Conservation (phyloP, 768 basidiomycete genomes). For the Amanita pallidorosea region DNA sequence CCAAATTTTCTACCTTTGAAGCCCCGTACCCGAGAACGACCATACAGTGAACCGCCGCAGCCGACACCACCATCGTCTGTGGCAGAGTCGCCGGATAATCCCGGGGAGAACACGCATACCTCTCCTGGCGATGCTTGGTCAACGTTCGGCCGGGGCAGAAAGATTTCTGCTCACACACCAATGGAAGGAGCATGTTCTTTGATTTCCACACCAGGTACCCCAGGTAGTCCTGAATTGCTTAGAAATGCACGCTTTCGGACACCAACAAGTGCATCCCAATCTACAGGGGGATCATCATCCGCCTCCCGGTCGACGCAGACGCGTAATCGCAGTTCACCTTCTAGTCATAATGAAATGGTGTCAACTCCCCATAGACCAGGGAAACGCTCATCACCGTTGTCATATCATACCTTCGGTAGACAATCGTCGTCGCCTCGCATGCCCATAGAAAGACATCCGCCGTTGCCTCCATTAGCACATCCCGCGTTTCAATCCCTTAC, state of each 20-base stretch:
- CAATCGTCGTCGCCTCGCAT: conserved; percentile 15
- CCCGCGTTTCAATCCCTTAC: conserved; percentile 18
- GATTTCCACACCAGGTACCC: too few relatives aligned
- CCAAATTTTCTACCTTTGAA: not conserved
- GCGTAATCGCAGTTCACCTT: conserved; percentile 3
- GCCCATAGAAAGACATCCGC: conserved; percentile 30
- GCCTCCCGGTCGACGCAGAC: not conserved
- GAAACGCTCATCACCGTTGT: conserved; percentile 17
- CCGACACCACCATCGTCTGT: not conserved
- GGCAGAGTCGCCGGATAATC: not conserved
- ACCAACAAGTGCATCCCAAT: conserved; percentile 1
- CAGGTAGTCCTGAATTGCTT: not conserved
- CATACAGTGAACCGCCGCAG: not conserved
- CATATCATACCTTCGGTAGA: conserved; percentile 18
- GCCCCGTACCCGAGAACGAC: not conserved
- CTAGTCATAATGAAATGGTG: conserved; percentile 9
- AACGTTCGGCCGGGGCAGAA: conserved; percentile 3
- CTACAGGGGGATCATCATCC: conserved; percentile 1
- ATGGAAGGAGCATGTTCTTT: not conserved
- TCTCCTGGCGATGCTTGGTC: conserved; percentile 1
- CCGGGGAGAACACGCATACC: not conserved
- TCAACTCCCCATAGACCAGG: conserved; percentile 25
- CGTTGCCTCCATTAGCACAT: conserved; percentile 46
- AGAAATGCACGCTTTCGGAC: not conserved
- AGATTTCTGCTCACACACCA: not conserved